phyloP scores from a whole-genome alignment of 768 basidiomycete genomes.

The Nidularia sp. region DNA sequence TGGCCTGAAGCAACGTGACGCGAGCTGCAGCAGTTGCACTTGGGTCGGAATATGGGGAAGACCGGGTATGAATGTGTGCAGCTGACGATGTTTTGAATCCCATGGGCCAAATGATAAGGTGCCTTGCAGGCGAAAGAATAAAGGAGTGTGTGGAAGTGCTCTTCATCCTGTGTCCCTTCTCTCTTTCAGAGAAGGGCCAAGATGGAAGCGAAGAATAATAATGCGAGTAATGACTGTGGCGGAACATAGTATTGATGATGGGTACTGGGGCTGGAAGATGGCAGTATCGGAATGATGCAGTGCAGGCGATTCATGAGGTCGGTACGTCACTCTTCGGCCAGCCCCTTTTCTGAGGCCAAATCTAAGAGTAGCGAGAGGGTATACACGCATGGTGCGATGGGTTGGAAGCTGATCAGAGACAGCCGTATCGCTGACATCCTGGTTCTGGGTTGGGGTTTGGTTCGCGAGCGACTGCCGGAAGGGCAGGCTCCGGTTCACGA shows the following conservation, averaged over 20 bases:
- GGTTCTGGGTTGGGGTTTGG: slow-evolving; percentile 6
- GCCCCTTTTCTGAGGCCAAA: not conserved
- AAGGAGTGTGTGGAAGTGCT: not conserved
- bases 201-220: not conserved
- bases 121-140: not conserved
- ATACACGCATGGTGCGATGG: not conserved
- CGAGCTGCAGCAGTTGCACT: too few relatives aligned
- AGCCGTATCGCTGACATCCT: slow-evolving; percentile 7
- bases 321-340: not conserved
- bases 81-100: too few relatives aligned
- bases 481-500: not conserved
- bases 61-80: too few relatives aligned
- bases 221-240: slow-evolving; percentile 1
- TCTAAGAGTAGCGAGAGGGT: not conserved
- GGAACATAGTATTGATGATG: not conserved
- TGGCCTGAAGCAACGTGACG: too few relatives aligned
- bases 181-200: not conserved
- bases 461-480: slow-evolving; percentile 11
- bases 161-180: not conserved
- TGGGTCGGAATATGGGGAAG: too few relatives aligned
- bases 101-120: too few relatives aligned
- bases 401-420: slow-evolving; percentile 8
- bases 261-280: not conserved
- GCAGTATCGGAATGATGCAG: not conserved
- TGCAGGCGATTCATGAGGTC: not conserved